Conservation (phyloP, 306 rosid species). For the Bauhinia variegata region DNA sequence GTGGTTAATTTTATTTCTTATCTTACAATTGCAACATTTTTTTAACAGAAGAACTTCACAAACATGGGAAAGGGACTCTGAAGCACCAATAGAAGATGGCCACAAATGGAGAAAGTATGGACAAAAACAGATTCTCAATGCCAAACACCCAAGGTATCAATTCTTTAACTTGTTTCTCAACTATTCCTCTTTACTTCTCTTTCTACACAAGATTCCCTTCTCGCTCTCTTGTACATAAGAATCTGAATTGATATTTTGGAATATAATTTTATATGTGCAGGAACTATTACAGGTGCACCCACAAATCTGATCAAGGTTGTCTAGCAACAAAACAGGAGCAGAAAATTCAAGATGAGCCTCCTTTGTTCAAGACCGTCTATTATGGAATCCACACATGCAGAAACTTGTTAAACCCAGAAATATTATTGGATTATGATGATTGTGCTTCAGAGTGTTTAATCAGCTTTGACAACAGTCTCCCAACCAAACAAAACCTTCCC, state of each 20-base stretch:
- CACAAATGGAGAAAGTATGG: slow-evolving; percentile 85
- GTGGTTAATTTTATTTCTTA: not conserved
- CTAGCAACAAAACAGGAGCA: slow-evolving; percentile 79
- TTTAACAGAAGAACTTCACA: slow-evolving; percentile 51
- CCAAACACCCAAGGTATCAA: slow-evolving; percentile 51
- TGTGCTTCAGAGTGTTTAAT: slow-evolving; percentile 30
- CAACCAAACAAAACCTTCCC: slow-evolving; percentile 22
- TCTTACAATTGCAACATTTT: slow-evolving; percentile 5
- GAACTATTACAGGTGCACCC: slow-evolving; percentile 78
- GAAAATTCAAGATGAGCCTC: slow-evolving; percentile 57
- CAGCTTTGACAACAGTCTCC: slow-evolving; percentile 49
- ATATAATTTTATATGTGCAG: slow-evolving; percentile 39
- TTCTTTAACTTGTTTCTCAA: too few relatives aligned
- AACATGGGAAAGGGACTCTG: slow-evolving; percentile 47
- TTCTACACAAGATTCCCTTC: too few relatives aligned
- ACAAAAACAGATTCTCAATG: slow-evolving; percentile 55
- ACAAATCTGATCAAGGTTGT: slow-evolving; percentile 68
- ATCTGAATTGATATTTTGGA: slow-evolving; percentile 20
- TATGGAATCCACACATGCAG: slow-evolving; percentile 59
- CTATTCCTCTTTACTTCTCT: not conserved
- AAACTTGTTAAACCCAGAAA: slow-evolving; percentile 41
- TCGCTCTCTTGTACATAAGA: not conserved
- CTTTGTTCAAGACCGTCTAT: slow-evolving; percentile 54
- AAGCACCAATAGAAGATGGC: slow-evolving; percentile 52
- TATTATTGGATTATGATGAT: slow-evolving; percentile 48